Conservation (phyloP, 768 basidiomycete genomes). For the Chalciporus chontae region DNA sequence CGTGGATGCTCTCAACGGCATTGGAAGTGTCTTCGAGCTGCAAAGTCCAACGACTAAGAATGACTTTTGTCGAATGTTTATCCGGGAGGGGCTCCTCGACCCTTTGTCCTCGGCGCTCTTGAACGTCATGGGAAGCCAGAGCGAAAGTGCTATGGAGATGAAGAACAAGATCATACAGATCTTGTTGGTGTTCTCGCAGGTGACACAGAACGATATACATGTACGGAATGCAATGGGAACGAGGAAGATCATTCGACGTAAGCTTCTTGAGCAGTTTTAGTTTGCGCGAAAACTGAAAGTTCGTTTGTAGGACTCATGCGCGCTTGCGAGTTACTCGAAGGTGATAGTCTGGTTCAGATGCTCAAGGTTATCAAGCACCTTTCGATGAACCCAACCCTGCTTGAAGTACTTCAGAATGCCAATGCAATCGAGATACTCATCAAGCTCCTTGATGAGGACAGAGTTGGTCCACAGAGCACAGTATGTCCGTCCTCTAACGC, state of each 20-base stretch:
- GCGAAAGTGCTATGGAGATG: slow-evolving; percentile 62
- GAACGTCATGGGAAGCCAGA: slow-evolving; percentile 78
- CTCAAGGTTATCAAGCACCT: slow-evolving; percentile 96
- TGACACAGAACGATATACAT: slow-evolving; percentile 92
- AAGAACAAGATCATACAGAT: slow-evolving; percentile 90
- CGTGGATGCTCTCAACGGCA: slow-evolving; percentile 90
- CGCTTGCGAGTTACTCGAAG: slow-evolving; percentile 82
- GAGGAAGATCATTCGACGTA: slow-evolving; percentile 84
- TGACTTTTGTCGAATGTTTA: slow-evolving; percentile 98
- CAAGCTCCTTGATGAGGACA: slow-evolving; percentile 76
- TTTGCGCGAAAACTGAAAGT: slow-evolving; percentile 2
- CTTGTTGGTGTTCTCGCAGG: slow-evolving; percentile 87
- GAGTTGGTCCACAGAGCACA: slow-evolving; percentile 72
- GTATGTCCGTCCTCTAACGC: slow-evolving; percentile 41
- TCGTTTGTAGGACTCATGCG: slow-evolving; percentile 68
- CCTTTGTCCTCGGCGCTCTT: slow-evolving; percentile 87
- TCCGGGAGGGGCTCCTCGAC: slow-evolving; percentile 90
- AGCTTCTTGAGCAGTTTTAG: slow-evolving; percentile 31
- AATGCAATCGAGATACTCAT: slow-evolving; percentile 93
- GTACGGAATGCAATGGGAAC: slow-evolving; percentile 91
- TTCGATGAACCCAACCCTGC: slow-evolving; percentile 86
- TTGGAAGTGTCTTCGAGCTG: slow-evolving; percentile 92
- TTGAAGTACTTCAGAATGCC: slow-evolving; percentile 94
- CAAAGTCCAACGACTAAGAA: slow-evolving; percentile 96
- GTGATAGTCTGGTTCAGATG: slow-evolving; percentile 84